Evolutionary conservation across 305 asterid species (phyloP).

Genomic region (Petunia hybrid): DNA sequence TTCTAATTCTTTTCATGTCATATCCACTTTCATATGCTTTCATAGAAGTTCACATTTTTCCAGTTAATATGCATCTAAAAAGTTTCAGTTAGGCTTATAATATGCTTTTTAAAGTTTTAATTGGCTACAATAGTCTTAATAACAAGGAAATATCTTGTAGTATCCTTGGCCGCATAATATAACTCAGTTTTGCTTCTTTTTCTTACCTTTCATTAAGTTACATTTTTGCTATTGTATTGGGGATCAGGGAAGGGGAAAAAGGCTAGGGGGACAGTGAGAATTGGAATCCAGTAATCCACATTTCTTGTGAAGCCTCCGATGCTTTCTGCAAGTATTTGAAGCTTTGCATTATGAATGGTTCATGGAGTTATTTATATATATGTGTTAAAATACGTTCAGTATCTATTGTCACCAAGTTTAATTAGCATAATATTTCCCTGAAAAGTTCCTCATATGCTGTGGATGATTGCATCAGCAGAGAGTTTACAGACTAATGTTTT

Average conservation of each 20-base stretch:
- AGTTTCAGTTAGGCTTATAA: not conserved
- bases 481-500: constrained; percentile 21
- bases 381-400: constrained; percentile 6
- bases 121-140: not conserved
- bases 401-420: not conserved
- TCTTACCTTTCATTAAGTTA: no score
- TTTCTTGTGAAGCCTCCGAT: no score
- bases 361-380: not conserved
- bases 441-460: constrained; percentile 9
- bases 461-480: not conserved
- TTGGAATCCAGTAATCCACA: no score
- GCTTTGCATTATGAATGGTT: constrained; percentile 2
- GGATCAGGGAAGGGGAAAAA: no score
- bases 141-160: not conserved
- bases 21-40: constrained; percentile 18
- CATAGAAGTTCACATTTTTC: constrained; percentile 16
- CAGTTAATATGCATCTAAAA: not conserved
- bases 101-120: not conserved
- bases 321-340: not conserved
- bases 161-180: not conserved
- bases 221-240: no score
- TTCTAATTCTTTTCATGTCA: constrained; percentile 24
- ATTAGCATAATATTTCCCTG: not conserved
- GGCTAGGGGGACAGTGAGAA: no score
- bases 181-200: not conserved